These are phyloP conservation scores for Pseudogymnoascus sp. DNA, from an alignment of 2,329 filamentous ascomycete species.

Conservation along the genomic window DNA sequence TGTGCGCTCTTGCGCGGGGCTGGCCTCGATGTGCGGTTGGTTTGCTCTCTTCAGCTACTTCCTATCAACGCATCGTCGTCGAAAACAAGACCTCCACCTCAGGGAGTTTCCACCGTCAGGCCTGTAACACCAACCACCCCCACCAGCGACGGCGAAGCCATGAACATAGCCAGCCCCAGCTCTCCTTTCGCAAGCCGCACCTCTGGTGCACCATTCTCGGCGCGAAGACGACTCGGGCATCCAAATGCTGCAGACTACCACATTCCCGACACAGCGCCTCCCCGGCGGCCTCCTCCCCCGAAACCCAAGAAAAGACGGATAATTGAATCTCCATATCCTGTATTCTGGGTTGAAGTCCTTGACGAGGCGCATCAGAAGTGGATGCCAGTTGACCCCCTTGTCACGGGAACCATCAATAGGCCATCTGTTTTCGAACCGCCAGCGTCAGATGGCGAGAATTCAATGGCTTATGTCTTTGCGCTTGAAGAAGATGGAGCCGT, in stretches of 20 bases:
- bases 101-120: constrained; percentile 31
- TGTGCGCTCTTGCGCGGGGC: constrained; percentile 77
- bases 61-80: constrained; percentile 46
- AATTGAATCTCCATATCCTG: constrained; percentile 65
- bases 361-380: constrained; percentile 83
- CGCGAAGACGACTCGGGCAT: constrained; percentile 27
- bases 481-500: constrained; percentile 74
- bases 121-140: constrained; percentile 19
- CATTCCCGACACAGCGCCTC: constrained; percentile 34
- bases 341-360: constrained; percentile 93
- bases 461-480: constrained; percentile 72
- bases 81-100: constrained; percentile 16
- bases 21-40: constrained; percentile 73
- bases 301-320: constrained; percentile 36
- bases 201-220: constrained; percentile 16
- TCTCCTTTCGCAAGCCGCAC: constrained; percentile 14
- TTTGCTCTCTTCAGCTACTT: constrained; percentile 83
- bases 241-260: constrained; percentile 42
- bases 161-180: constrained; percentile 10
- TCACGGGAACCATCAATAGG: constrained; percentile 71
- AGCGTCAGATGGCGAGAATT: constrained; percentile 65
- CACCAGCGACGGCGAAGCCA: constrained; percentile 27
- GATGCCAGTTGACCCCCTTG: constrained; percentile 78
- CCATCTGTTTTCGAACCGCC: constrained; percentile 75
- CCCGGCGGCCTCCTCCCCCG: constrained; percentile 29